Base-by-base conservation (phyloP, 140 eudicot species). In the Ambrosia hybrid region DNA sequence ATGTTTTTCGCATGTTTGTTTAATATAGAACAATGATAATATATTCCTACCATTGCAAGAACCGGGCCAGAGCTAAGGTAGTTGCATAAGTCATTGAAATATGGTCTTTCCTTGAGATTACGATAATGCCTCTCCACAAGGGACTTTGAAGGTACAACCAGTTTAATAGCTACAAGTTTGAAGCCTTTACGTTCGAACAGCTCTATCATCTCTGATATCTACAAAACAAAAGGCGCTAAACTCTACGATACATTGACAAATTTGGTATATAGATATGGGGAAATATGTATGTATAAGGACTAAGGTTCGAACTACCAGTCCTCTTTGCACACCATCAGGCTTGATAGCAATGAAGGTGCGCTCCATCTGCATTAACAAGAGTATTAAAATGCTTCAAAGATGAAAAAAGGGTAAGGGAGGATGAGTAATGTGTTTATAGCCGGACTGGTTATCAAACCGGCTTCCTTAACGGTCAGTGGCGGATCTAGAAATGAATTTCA, bases 61-160 rank as follows among this genome's bases (percentile, higher is more conserved):
- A 93, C 98, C 33, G 98, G 98, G 65, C 98, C 98, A 71, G 97
- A 93, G 85, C 98, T 90, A 4, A 93, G 86, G 85, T 90, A 93
- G 78, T 89, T 85, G 55, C 98, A 90, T 30, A 93, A 82, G 71
- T 91, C 97, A 72, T 82, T 73, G 68, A 85, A 93, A 85, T 90
- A 93, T 14, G 98, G 98, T n/a, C 94, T 82, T 9, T 87, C 98
- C 74, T 81, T 90, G 66, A 93, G 93, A 76, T 93, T 96, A 65
- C 87, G 91, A 72, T 93, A 93, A 76, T 92, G 98, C 88, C 84
- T 89, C 73, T 80, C 51, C 26, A 96, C 98, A 80, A 89, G 87
- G 16, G 85, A 85, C 93, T 90, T 93, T n/a, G 97, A 80, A 75
- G 98, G 98, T 65, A 90, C 75, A 58, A 83, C 80, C n/a, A 90